Conservation (phyloP, 2,329 filamentous ascomycete genomes). For the Fusarium liriodendri region DNA sequence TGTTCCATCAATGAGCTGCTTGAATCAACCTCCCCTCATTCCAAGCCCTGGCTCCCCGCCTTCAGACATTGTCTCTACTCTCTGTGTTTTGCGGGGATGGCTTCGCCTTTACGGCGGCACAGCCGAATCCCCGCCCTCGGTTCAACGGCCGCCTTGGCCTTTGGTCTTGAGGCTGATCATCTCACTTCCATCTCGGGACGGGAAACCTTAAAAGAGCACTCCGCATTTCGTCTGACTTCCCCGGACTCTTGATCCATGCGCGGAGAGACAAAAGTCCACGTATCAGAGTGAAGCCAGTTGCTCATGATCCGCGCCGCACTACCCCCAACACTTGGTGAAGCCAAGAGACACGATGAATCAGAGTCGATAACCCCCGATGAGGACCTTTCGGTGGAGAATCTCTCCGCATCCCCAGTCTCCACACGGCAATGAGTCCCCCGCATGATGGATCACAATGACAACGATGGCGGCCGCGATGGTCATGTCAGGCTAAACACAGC, state of each 20-base stretch:
- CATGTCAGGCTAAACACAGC: conserved; percentile 1
- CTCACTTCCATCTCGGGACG: conserved; percentile 17
- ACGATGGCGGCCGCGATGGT: conserved; percentile 10
- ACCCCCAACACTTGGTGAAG: conserved; percentile 8
- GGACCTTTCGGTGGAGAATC: conserved; percentile 34
- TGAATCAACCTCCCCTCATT: conserved; percentile 30
- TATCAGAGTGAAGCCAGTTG: conserved; percentile 23
- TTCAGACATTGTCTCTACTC: conserved; percentile 8
- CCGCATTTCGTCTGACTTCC: conserved; percentile 15
- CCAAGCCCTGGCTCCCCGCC: conserved; percentile 17
- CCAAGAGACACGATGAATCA: conserved; percentile 10
- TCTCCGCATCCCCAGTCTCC: conserved; percentile 40
- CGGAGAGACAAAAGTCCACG: conserved; percentile 35
- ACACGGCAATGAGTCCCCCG: conserved; percentile 35
- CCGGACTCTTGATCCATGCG: conserved; percentile 18
- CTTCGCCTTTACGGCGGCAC: conserved; percentile 27
- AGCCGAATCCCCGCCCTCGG: conserved; percentile 20
- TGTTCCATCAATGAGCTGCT: conserved; percentile 42
- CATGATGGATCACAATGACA: conserved; percentile 26
- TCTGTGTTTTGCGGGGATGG: conserved; percentile 26
- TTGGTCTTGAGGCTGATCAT: conserved; percentile 33
- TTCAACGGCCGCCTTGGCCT: conserved; percentile 26
- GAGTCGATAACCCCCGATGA: conserved; percentile 8
- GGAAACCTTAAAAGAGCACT: conserved; percentile 30
- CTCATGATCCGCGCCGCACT: conserved; percentile 2